Percentiles rank a stretch among this genome's conserved stretches.
Evolutionary conservation across 495 filamentous ascomycete genomes (phyloP).

Genomic region (Penicilliopsis zonata): DNA sequence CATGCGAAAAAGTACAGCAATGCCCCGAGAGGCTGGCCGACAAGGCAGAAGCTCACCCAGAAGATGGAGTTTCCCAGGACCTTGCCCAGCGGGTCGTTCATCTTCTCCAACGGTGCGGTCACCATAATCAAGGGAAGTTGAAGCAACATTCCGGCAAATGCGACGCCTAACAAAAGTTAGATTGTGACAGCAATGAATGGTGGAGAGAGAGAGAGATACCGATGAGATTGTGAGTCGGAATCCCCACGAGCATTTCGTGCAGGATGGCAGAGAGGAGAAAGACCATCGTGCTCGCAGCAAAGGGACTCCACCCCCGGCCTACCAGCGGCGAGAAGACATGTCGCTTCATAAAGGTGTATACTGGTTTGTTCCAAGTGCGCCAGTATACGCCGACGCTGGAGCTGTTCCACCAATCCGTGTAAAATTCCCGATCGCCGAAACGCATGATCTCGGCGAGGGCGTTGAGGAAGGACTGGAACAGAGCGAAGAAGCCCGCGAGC

Average conservation of each 20-base stretch:
- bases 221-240: constrained; percentile 91
- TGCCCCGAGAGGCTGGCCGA: constrained; percentile 85
- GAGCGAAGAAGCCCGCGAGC: constrained; percentile 91
- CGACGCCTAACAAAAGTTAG: constrained; percentile 48
- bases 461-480: constrained; percentile 86
- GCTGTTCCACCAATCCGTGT: constrained; percentile 96
- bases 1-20: constrained; percentile 94
- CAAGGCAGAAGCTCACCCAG: constrained; percentile 87
- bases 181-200: constrained; percentile 2
- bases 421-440: constrained; percentile 91
- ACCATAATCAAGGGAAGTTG: constrained; percentile 81
- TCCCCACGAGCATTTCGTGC: constrained; percentile 85
- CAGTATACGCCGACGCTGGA: constrained; percentile 78
- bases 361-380: constrained; percentile 95
- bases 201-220: constrained; percentile 32
- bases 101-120: constrained; percentile 66
- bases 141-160: constrained; percentile 85
- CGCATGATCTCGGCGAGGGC: constrained; percentile 79
- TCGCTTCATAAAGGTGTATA: constrained; percentile 88
- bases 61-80: constrained; percentile 86
- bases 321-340: constrained; percentile 83
- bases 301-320: constrained; percentile 61
- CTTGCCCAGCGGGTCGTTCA: constrained; percentile 58
- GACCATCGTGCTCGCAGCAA: constrained; percentile 58
- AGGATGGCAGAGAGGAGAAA: constrained; percentile 79